A percentile compares a stretch with the other conserved stretches of the same genome.
These are phyloP conservation scores for Lasiodiplodia citricola DNA, from an alignment of 2,329 filamentous ascomycete species.

Conservation along the genomic window DNA sequence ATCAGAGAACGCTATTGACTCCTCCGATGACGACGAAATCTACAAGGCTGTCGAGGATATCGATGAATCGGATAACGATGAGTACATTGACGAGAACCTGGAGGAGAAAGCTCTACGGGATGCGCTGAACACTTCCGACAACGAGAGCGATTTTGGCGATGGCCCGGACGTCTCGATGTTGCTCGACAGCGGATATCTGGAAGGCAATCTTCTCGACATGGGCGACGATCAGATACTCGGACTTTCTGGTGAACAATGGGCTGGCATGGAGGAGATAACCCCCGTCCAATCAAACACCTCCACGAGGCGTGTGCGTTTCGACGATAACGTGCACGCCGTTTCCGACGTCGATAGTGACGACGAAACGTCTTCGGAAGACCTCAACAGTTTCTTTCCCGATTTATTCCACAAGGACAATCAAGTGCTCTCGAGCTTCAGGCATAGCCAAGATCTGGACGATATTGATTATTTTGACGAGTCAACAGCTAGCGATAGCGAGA, in stretches of 20 bases:
- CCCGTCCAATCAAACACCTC: conserved; percentile 28
- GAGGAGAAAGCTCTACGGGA: conserved; percentile 76
- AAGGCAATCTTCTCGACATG: conserved; percentile 20
- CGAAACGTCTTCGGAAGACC: conserved; percentile 57
- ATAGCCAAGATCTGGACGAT: conserved; percentile 71
- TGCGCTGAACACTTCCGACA: conserved; percentile 27
- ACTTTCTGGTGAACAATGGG: conserved; percentile 13
- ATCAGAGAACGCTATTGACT: conserved; percentile 45
- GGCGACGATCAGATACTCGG: conserved; percentile 15
- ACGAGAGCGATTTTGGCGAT: conserved; percentile 25
- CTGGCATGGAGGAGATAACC: conserved; percentile 2
- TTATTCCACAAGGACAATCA: conserved; percentile 78
- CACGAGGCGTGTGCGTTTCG: conserved; percentile 74
- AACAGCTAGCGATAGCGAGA: conserved; percentile 43
- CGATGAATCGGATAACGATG: conserved; percentile 69
- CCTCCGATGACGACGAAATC: conserved; percentile 51
- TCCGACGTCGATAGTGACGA: conserved; percentile 59
- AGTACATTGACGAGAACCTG: conserved; percentile 78
- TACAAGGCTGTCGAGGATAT: conserved; percentile 80
- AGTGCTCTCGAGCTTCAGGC: conserved; percentile 73
- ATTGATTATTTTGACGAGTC: conserved; percentile 52
- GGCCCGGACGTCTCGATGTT: conserved; percentile 32
- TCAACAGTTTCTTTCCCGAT: conserved; percentile 73
- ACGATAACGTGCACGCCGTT: conserved; percentile 62
- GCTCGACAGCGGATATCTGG: conserved; percentile 36